Evolutionary conservation across 2,329 filamentous ascomycete genomes (phyloP).

Genomic region (Cryphonectria japonica): DNA sequence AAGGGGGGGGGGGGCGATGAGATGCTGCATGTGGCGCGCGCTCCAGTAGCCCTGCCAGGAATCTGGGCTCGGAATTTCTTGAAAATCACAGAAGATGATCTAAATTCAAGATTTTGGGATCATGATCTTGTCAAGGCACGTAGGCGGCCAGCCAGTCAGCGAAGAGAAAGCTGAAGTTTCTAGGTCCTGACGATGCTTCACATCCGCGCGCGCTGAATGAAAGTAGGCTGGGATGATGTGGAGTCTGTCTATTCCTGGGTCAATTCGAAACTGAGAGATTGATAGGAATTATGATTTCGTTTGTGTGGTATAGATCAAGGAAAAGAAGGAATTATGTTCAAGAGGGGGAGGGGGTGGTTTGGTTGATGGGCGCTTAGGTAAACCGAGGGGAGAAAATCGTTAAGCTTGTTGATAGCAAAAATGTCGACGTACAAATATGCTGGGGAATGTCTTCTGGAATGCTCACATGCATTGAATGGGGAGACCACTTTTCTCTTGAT

Average conservation of each 20-base stretch:
- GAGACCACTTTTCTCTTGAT: not conserved
- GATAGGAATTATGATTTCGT: not conserved
- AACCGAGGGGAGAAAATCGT: not conserved
- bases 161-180: not conserved
- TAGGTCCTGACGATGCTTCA: not conserved
- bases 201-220: not conserved
- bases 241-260: not conserved
- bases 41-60: constrained; percentile 12
- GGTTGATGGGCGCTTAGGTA: constrained; percentile 10
- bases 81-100: not conserved
- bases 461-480: not conserved
- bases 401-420: not conserved
- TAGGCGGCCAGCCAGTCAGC: constrained; percentile 14
- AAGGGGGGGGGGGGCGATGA: too few relatives aligned
- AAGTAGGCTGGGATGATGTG: not conserved
- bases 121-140: not conserved
- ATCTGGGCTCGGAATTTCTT: constrained; percentile 4
- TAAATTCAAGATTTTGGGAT: not conserved
- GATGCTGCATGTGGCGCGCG: constrained; percentile 26
- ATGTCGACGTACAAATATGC: constrained; percentile 13
- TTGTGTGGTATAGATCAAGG: not conserved
- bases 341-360: not conserved
- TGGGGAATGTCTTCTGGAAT: not conserved
- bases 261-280: not conserved
- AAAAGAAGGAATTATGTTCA: not conserved